A percentile compares a stretch with the other conserved stretches of the same genome.
phyloP scores from a whole-genome alignment of 306 rosid genomes.

The Inga oerstediana region DNA sequence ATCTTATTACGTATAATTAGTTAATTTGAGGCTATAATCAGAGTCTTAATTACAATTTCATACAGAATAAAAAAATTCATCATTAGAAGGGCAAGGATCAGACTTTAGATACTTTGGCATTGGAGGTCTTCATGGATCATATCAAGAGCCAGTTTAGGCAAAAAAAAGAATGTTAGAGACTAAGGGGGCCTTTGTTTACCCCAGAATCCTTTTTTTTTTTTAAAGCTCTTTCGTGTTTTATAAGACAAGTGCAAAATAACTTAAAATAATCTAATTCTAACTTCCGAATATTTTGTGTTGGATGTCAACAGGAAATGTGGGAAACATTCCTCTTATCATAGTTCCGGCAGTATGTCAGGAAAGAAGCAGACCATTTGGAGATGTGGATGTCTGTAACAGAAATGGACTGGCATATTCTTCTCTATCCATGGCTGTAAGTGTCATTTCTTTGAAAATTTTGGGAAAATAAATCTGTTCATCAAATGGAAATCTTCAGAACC shows the following conservation, averaged over 20 bases:
- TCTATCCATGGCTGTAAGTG: conserved; percentile 42
- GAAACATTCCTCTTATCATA: conserved; percentile 36
- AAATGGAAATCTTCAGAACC: neutral
- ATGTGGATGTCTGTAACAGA: conserved; percentile 18
- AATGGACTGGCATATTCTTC: conserved; percentile 39
- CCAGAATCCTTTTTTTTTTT: no score
- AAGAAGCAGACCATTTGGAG: conserved; percentile 39
- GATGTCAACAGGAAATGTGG: conserved; percentile 36
- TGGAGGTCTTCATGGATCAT: no score
- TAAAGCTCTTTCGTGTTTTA: no score
- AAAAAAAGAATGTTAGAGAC: no score
- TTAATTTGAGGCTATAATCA: neutral
- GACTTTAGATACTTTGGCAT: no score
- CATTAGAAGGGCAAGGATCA: no score
- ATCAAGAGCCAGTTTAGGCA: no score
- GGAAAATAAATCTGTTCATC: neutral
- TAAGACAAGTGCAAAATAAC: no score
- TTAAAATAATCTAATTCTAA: no score
- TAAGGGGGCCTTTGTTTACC: no score
- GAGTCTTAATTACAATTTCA: neutral
- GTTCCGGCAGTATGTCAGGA: conserved; percentile 38
- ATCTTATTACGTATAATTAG: neutral
- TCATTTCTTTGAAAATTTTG: neutral
- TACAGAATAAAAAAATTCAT: no score
- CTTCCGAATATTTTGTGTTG: conserved; percentile 7